Conservation (phyloP, 2,329 filamentous ascomycete species). For the Fusarium succisae region DNA sequence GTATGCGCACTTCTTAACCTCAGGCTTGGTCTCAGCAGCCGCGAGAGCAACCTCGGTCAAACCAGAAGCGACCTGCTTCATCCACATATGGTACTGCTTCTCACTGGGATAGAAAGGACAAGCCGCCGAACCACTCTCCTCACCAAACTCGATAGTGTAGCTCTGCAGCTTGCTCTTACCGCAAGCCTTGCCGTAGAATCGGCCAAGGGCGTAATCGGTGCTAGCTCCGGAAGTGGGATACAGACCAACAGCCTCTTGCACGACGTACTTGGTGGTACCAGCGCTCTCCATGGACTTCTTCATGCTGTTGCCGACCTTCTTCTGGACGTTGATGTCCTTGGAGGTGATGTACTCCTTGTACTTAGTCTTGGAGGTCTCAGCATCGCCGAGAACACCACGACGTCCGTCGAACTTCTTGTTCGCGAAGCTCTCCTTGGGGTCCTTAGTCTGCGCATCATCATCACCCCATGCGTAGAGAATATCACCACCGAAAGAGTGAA, state of each 20-base stretch:
- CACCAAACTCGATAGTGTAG: constrained; percentile 59
- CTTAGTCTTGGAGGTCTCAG: constrained; percentile 39
- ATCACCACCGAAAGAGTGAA: constrained; percentile 63
- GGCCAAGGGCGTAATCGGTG: constrained; percentile 58
- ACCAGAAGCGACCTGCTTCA: constrained; percentile 56
- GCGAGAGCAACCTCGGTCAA: constrained; percentile 58
- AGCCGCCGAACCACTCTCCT: constrained; percentile 21
- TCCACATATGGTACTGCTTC: constrained; percentile 53
- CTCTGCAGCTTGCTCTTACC: constrained; percentile 52
- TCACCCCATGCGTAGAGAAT: constrained; percentile 68
- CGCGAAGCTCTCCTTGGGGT: constrained; percentile 59
- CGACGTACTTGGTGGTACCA: constrained; percentile 49
- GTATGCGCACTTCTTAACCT: constrained; percentile 29
- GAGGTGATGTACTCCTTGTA: constrained; percentile 58
- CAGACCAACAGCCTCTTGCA: constrained; percentile 52
- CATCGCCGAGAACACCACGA: constrained; percentile 57
- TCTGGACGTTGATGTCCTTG: constrained; percentile 49
- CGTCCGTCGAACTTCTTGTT: constrained; percentile 62
- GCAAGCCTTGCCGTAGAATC: constrained; percentile 51
- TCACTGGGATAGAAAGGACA: constrained; percentile 58
- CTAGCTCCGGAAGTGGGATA: constrained; percentile 58
- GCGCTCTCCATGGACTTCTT: constrained; percentile 52
- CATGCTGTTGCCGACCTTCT: constrained; percentile 48
- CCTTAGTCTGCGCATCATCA: constrained; percentile 59
- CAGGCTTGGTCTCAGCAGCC: constrained; percentile 37